Conservation (phyloP, 441 rosid genomes). For the Dalechampia spathulata region DNA sequence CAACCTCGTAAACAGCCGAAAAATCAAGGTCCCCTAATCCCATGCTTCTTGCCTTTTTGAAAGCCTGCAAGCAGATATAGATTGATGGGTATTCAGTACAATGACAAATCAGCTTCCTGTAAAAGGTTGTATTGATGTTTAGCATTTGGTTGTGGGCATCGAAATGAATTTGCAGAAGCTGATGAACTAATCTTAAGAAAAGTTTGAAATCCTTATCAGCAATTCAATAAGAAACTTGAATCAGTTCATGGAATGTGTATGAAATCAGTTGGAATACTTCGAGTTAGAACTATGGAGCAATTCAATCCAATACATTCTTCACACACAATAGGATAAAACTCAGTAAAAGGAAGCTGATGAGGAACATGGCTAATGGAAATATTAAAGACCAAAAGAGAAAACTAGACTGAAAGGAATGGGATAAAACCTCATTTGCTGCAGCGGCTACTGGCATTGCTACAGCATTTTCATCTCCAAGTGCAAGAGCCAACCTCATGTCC, state of each 20-base stretch:
- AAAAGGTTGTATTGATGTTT: background rate
- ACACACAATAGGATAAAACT: too few relatives aligned
- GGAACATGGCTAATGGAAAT: too few relatives aligned
- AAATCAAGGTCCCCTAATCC: conserved; percentile 80
- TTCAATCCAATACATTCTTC: background rate
- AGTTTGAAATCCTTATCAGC: background rate
- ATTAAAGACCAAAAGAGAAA: background rate
- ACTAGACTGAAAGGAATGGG: conserved; percentile 12
- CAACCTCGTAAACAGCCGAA: conserved; percentile 72
- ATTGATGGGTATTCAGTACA: conserved; percentile 3
- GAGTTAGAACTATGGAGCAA: background rate
- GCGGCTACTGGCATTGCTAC: conserved; percentile 92
- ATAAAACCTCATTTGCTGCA: conserved; percentile 80
- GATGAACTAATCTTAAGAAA: background rate
- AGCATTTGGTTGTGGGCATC: background rate
- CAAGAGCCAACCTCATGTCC: conserved; percentile 91
- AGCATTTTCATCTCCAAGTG: conserved; percentile 90
- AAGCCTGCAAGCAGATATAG: conserved; percentile 38
- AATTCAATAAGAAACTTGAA: background rate
- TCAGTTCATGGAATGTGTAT: background rate
- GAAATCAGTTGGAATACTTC: background rate
- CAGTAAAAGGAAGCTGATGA: too few relatives aligned
- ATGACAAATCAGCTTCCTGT: background rate
- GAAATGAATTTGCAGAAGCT: background rate
- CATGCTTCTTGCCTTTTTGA: conserved; percentile 86